Percentiles rank a stretch among this genome's conserved stretches.
Conservation (phyloP, 73 alveolate genomes). For the Tetrahymena elliotti region DNA sequence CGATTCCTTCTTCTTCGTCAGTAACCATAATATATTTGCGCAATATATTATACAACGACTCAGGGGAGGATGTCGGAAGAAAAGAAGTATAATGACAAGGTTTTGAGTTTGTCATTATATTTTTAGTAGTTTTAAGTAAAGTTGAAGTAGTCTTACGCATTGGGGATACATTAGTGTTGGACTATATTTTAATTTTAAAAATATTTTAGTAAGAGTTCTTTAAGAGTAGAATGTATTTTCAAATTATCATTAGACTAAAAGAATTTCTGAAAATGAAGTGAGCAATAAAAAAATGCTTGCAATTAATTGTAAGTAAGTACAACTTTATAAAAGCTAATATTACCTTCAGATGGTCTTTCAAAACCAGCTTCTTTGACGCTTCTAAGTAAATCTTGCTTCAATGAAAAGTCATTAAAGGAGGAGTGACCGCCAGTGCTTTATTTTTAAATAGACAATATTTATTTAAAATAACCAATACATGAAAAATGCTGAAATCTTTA, state of each 20-base stretch:
- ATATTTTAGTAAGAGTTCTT: background rate
- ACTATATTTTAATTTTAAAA: background rate
- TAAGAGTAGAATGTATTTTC: background rate
- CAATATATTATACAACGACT: background rate
- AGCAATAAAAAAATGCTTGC: background rate
- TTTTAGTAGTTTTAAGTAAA: background rate
- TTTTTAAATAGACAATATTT: background rate
- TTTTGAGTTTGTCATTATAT: background rate
- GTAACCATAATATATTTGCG: background rate
- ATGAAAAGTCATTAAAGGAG: conserved; percentile 26
- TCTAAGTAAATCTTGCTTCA: conserved; percentile 32
- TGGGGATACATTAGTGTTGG: background rate
- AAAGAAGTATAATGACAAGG: background rate
- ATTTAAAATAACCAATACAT: background rate
- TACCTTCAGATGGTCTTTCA: conserved; percentile 43
- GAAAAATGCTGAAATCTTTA: background rate
- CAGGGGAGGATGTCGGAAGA: conserved; percentile 3
- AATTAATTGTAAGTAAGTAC: background rate
- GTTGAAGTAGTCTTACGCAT: conserved; percentile 1
- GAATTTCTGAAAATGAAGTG: background rate
- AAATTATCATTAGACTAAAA: background rate
- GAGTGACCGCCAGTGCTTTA: conserved; percentile 6
- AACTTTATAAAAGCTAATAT: background rate
- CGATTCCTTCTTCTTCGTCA: background rate
- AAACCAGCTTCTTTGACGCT: conserved; percentile 45